Conservation (phyloP, 2,329 filamentous ascomycete genomes). For the Reticulascus tulasneorum region DNA sequence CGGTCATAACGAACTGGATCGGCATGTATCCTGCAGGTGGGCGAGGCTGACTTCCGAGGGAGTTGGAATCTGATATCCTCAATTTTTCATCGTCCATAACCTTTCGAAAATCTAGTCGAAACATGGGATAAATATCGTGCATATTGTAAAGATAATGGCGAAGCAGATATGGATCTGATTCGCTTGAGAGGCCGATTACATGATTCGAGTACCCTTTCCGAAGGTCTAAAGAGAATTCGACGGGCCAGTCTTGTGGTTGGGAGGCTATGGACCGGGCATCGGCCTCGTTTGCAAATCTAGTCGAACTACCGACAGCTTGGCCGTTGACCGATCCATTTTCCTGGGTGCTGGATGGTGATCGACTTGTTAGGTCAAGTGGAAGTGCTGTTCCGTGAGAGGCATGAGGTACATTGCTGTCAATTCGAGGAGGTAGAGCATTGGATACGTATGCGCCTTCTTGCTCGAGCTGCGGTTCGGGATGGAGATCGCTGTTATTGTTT, state of each 20-base stretch:
- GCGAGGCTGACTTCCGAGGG: neutral
- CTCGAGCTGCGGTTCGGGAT: neutral
- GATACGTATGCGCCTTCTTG: neutral
- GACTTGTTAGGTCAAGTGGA: too few relatives aligned
- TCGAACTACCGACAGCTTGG: neutral
- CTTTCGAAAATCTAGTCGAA: constrained; percentile 18
- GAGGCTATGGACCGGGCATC: neutral
- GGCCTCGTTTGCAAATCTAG: neutral
- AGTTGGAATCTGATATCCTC: neutral
- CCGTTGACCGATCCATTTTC: too few relatives aligned
- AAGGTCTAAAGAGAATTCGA: constrained; percentile 16
- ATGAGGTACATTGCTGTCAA: neutral
- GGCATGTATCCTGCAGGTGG: constrained; percentile 12
- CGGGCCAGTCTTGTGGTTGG: neutral
- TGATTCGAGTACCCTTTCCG: constrained; percentile 17
- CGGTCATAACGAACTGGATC: constrained; percentile 16
- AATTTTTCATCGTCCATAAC: constrained; percentile 13
- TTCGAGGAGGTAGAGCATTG: neutral
- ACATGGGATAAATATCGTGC: constrained; percentile 19
- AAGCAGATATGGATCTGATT: constrained; percentile 20
- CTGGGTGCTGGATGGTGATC: too few relatives aligned
- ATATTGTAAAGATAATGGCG: constrained; percentile 17
- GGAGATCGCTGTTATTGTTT: neutral
- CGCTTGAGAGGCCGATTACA: constrained; percentile 18
- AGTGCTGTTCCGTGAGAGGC: neutral